Percentiles rank a stretch among this genome's conserved stretches.
These are phyloP conservation scores for Pestalotiopsis sp. DNA, from an alignment of 2,329 filamentous ascomycete genomes.

Conservation along the genomic window DNA sequence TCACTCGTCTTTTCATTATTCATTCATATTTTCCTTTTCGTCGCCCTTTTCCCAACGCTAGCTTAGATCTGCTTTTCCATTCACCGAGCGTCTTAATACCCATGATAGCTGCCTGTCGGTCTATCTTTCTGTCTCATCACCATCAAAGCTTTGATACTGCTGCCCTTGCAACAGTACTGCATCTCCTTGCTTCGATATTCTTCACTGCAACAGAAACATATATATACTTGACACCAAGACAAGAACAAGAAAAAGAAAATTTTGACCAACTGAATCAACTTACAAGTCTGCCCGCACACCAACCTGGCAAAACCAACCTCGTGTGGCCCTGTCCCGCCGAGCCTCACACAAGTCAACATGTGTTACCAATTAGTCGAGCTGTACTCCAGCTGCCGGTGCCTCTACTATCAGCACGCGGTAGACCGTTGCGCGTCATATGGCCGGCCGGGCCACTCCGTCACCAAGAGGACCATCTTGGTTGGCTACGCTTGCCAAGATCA, in stretches of 20 bases:
- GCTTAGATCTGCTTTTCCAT: conserved; percentile 10
- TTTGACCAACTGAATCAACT: not conserved
- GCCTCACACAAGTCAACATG: conserved; percentile 57
- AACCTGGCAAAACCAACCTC: not conserved
- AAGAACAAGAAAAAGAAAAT: not conserved
- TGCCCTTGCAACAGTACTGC: not conserved
- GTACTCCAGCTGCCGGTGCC: conserved; percentile 83
- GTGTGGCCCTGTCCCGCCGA: not conserved
- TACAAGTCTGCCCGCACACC: not conserved
- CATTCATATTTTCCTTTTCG: conserved; percentile 8
- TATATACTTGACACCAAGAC: not conserved
- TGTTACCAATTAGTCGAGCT: conserved; percentile 86
- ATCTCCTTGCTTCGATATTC: conserved; percentile 10
- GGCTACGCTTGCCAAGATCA: conserved; percentile 76
- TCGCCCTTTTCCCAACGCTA: conserved; percentile 4
- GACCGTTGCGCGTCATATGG: conserved; percentile 80
- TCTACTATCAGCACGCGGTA: conserved; percentile 85
- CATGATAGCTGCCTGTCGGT: not conserved
- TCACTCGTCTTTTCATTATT: conserved; percentile 6
- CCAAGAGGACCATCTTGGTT: conserved; percentile 78
- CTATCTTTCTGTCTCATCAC: not conserved
- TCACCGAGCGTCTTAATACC: conserved; percentile 3
- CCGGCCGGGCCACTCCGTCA: conserved; percentile 70
- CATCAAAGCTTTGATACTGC: not conserved
- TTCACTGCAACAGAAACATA: not conserved